Base-by-base conservation (phyloP, 2,329 filamentous ascomycete species). In the Stachybotrys echinatus region DNA sequence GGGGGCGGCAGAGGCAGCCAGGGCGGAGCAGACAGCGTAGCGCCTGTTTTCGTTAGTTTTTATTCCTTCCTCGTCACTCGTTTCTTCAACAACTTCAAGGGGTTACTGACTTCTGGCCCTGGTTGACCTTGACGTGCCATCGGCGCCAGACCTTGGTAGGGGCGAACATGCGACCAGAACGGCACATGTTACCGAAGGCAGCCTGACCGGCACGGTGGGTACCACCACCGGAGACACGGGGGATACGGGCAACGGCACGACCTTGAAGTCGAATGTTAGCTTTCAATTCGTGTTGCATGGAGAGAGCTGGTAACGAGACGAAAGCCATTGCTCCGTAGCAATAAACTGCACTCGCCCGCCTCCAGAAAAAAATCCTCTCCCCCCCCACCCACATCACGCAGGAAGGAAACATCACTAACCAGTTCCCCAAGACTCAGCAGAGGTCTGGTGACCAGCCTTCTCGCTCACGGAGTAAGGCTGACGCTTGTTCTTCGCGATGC, bases 61-160 rank as follows among this genome's bases (percentile, higher is more conserved):
- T 38, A 7, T 12, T 20, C 19, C 47, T 37, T 27, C 44, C 46
- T 42, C 34, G 17, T 22, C 22, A n/a, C 20, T 37, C 23, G 3
- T 38, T 39, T 34, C n/a, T 50, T 38, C 18, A 10, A 42, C 10
- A 14, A 54, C 48, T 55, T 45, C 45, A 38, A 21, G 6, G 42
- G 21, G 44, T 49, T 23, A 74, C 84, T 76, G 73, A 91, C 89
- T 94, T 96, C 85, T 99, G 94, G 76, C 88, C 88, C 77, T 95
- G 85, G 85, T 95, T 96, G 85, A 99, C 85, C 91, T 97, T 97
- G 83, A 96, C 84, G 84, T 99, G 94, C 95, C 94, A 99, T 84
- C 96, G 96, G 76, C 94, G 85, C 95, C 94, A 99, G 81, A 96
- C 88, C 88, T 99, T 99, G 79, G 94, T 99, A 64, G 94, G 94